Percentiles rank a stretch among this genome's conserved stretches.
Conservation (phyloP, 1,284 basidiomycete genomes). For the Boletus mariae region DNA sequence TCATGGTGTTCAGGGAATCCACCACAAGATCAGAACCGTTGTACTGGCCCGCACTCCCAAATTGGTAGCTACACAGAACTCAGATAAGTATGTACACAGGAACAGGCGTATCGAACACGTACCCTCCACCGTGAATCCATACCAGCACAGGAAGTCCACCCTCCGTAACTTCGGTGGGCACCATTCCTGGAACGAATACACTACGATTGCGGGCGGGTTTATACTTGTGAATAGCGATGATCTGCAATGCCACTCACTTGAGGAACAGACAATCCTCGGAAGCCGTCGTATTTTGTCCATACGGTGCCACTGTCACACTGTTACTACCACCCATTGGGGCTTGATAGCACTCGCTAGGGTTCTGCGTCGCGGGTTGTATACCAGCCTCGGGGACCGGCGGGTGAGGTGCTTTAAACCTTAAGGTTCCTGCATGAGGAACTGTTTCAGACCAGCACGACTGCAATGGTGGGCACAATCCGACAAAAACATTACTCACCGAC, state of each 20-base stretch:
- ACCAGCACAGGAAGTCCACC: constrained; percentile 15
- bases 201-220: background rate
- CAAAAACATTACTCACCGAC: background rate
- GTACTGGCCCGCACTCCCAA: constrained; percentile 6
- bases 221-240: background rate
- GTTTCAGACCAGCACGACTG: background rate
- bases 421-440: background rate
- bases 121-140: constrained; percentile 27
- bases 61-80: constrained; percentile 2
- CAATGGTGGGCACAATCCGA: background rate
- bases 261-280: constrained; percentile 24
- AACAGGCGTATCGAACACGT: background rate
- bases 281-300: background rate
- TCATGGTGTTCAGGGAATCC: constrained; percentile 25
- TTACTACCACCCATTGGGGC: background rate
- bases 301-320: background rate
- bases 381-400: background rate
- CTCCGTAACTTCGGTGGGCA: background rate
- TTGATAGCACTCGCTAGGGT: constrained; percentile 16
- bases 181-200: constrained; percentile 11
- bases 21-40: constrained; percentile 17
- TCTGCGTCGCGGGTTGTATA: constrained; percentile 14
- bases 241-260: constrained; percentile 13
- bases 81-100: background rate
- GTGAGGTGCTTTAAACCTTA: constrained; percentile 20